Conservation (phyloP, 148 eudicot species). For the Vaccinium macrocarpon region DNA sequence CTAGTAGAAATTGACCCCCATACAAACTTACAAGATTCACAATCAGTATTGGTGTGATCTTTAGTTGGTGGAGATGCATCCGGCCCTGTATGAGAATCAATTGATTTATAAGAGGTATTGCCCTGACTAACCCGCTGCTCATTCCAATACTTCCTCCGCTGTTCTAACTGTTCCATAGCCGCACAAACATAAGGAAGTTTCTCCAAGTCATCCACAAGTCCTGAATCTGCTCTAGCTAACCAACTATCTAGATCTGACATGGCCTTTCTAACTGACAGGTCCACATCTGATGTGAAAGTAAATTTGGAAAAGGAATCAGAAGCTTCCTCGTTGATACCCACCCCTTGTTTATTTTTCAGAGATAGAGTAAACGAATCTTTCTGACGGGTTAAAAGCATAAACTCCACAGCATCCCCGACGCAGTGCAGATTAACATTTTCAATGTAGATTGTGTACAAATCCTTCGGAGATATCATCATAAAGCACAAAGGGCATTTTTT, state of each 20-base stretch:
- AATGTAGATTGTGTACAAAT: conserved; percentile 72
- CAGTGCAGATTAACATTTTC: conserved; percentile 68
- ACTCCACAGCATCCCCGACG: conserved; percentile 62
- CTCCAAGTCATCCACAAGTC: conserved; percentile 92
- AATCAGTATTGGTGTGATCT: conserved; percentile 15
- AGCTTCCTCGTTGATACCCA: conserved; percentile 27
- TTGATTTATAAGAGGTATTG: conserved; percentile 19
- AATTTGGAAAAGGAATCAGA: conserved; percentile 74
- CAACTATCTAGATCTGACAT: conserved; percentile 81
- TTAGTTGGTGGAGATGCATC: conserved; percentile 26
- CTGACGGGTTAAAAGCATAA: conserved; percentile 70
- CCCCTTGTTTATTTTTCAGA: conserved; percentile 42
- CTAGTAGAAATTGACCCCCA: conserved; percentile 22
- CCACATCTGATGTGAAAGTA: conserved; percentile 78
- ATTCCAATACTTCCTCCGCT: conserved; percentile 80
- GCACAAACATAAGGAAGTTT: conserved; percentile 95
- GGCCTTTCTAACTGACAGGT: conserved; percentile 81
- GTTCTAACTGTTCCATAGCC: conserved; percentile 78
- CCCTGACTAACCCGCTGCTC: conserved; percentile 34
- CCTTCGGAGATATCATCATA: conserved; percentile 75
- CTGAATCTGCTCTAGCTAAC: conserved; percentile 87
- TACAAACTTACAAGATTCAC: conserved; percentile 21
- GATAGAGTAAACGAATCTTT: conserved; percentile 64
- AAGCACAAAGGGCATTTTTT: conserved; percentile 94
- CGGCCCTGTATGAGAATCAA: conserved; percentile 15